A percentile compares a stretch with the other conserved stretches of the same genome.
These are phyloP conservation scores for Fusarium sp. DNA, from an alignment of 2,329 filamentous ascomycete species.

Conservation along the genomic window DNA sequence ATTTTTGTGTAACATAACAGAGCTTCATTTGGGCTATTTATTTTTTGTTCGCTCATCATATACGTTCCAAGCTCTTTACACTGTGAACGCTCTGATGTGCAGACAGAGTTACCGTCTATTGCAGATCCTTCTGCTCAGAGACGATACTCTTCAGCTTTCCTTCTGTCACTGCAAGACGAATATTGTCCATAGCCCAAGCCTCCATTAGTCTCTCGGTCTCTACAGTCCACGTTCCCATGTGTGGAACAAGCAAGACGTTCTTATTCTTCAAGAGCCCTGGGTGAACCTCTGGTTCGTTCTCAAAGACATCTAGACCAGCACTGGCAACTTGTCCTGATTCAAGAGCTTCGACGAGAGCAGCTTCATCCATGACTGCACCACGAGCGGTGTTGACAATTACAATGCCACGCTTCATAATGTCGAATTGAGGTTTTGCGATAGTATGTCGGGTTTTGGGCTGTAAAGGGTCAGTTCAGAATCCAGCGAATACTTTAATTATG, in stretches of 20 bases:
- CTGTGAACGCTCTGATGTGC: not conserved
- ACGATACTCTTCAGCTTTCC: slow-evolving; percentile 73
- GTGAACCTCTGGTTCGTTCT: slow-evolving; percentile 80
- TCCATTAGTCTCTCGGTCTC: slow-evolving; percentile 76
- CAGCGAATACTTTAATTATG: not conserved
- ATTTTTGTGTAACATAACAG: not conserved
- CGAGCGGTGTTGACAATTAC: slow-evolving; percentile 85
- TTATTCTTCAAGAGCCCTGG: slow-evolving; percentile 75
- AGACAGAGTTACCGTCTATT: not conserved
- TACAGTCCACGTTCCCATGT: slow-evolving; percentile 85
- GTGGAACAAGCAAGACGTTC: slow-evolving; percentile 78
- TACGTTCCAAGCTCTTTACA: not conserved
- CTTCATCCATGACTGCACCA: slow-evolving; percentile 83
- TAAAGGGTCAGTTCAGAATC: not conserved
- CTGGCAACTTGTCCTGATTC: slow-evolving; percentile 73
- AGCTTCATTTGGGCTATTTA: not conserved
- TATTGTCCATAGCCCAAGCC: slow-evolving; percentile 76
- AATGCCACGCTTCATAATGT: slow-evolving; percentile 78
- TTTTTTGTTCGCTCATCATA: not conserved
- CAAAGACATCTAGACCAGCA: slow-evolving; percentile 82
- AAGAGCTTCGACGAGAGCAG: slow-evolving; percentile 77
- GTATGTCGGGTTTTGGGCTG: slow-evolving; percentile 74
- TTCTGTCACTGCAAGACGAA: slow-evolving; percentile 67
- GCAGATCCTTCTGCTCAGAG: slow-evolving; percentile 67
- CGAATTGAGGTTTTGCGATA: slow-evolving; percentile 75